Evolutionary conservation across 2,329 filamentous ascomycete species (phyloP), one percentile per base, ranked within the genome.

Genomic region (Parafenestella ontariensis): DNA sequence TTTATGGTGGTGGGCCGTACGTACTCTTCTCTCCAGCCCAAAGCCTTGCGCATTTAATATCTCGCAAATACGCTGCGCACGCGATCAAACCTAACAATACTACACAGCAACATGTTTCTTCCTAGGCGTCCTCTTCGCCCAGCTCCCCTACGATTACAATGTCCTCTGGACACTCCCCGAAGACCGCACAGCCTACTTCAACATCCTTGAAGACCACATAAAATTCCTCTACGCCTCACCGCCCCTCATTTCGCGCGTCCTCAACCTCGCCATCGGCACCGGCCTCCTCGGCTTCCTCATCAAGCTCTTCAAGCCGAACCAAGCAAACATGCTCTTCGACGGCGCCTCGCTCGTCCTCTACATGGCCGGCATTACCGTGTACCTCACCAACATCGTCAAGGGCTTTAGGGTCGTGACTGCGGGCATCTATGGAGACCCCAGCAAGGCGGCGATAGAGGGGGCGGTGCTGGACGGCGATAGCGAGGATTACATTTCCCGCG

Each of bases 371-470:
- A 87, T 96, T 48, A 91, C 92, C 44, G 90, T 99, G 66, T 99
- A 98, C 78, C 86, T 96, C 63, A 89, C 93, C 67, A 99, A 99
- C 78, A 96, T 98, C 70, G 89, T 98, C 74, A 96, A 96, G 82
- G 95, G 94, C 4, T 83, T 99, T 74, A 83, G 93, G 61, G 89
- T 94, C 56, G 89, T 97, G 36, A 91, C 86, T 54, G 85, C 84
- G 5, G 91, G 90, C 31, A 79, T 86, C 54, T 96, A 88, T 54
- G 86, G 85, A 1, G 77, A 75, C 3, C 72, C 79, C 7, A 68
- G 65, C 7, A 53, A 75, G 10, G 65, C 68, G 2, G 70, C 70
- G 4, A 46, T 54, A 2, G 57, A 51, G 31, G 79, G 77, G 26
- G 68, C 75, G 5, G 46, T 39, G 7, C 15, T 26, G 11, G 56